A percentile compares a stretch with the other conserved stretches of the same genome.
Conservation (phyloP, 164 flowering plant species). For the Nelumbo lutea region DNA sequence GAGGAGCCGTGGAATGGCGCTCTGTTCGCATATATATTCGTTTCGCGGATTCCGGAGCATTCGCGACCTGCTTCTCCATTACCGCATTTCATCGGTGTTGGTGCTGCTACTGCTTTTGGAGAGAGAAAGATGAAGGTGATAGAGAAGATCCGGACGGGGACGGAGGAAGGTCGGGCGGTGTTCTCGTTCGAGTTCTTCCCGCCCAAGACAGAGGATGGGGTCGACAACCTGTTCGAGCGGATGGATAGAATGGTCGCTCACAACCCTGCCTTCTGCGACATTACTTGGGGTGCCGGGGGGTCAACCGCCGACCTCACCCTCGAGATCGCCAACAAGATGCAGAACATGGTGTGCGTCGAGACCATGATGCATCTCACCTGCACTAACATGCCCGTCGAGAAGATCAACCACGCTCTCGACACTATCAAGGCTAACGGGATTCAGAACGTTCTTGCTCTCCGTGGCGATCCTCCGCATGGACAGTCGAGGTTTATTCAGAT, state of each 20-base stretch:
- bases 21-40: too few relatives aligned
- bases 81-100: too few relatives aligned
- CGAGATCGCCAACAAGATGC: conserved; percentile 84
- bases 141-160: conserved; percentile 65
- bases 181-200: conserved; percentile 99
- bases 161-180: conserved; percentile 28
- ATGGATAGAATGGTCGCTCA: conserved; percentile 95
- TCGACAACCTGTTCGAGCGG: conserved; percentile 81
- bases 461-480: conserved; percentile 98
- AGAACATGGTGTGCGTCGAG: conserved; percentile 89
- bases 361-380: conserved; percentile 99
- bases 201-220: conserved; percentile 92
- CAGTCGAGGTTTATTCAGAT: conserved; percentile 93
- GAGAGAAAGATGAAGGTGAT: conserved; percentile 73
- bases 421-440: conserved; percentile 76
- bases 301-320: conserved; percentile 94
- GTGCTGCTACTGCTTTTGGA: too few relatives aligned
- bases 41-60: too few relatives aligned
- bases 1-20: too few relatives aligned
- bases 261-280: conserved; percentile 88
- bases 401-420: conserved; percentile 79
- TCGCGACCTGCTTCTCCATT: too few relatives aligned
- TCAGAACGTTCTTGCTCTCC: conserved; percentile 91
- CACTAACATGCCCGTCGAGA: conserved; percentile 95
- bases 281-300: conserved; percentile 99